Evolutionary conservation across 225 moss, liverwort and hornwort species (phyloP).

Genomic region (Sphagnum tenellum): DNA sequence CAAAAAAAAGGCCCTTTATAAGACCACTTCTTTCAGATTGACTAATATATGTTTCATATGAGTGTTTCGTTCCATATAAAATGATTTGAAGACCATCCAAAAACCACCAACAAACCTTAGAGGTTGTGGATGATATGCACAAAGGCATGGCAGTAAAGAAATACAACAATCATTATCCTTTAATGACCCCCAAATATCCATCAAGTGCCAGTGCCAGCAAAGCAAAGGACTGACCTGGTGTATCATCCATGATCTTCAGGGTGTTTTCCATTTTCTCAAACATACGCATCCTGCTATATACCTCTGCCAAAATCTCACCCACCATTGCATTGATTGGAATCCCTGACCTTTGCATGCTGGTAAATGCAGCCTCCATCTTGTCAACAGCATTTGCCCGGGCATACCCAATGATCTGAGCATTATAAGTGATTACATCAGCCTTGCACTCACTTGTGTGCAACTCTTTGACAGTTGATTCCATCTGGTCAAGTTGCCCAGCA

Average conservation of each 20-base stretch:
- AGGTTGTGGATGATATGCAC: too few species aligned
- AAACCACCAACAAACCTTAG: too few species aligned
- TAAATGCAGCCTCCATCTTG: conserved; percentile 70
- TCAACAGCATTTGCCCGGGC: conserved; percentile 53
- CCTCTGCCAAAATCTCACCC: conserved; percentile 75
- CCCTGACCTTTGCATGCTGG: conserved; percentile 79
- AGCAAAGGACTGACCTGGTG: conserved; percentile 23
- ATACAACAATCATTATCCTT: too few species aligned
- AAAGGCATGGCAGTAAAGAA: too few species aligned
- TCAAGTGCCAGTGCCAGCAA: too few species aligned
- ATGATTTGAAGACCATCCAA: too few species aligned
- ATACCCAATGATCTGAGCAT: conserved; percentile 79
- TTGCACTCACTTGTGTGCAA: conserved; percentile 54
- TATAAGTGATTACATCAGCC: conserved; percentile 94
- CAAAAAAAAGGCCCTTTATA: too few species aligned
- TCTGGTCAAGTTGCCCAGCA: conserved; percentile 44
- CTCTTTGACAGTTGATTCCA: conserved; percentile 72
- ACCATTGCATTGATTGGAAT: conserved; percentile 80
- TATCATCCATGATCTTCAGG: conserved; percentile 61
- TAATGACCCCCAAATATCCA: too few species aligned
- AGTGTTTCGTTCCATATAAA: too few species aligned
- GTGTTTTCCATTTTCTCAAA: conserved; percentile 84
- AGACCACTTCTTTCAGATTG: too few species aligned
- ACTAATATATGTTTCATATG: too few species aligned
- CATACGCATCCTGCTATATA: conserved; percentile 51